A percentile compares a stretch with the other conserved stretches of the same genome.
Conservation (phyloP, 2,329 filamentous ascomycete species). For the Microdochium trichocladiopsis region DNA sequence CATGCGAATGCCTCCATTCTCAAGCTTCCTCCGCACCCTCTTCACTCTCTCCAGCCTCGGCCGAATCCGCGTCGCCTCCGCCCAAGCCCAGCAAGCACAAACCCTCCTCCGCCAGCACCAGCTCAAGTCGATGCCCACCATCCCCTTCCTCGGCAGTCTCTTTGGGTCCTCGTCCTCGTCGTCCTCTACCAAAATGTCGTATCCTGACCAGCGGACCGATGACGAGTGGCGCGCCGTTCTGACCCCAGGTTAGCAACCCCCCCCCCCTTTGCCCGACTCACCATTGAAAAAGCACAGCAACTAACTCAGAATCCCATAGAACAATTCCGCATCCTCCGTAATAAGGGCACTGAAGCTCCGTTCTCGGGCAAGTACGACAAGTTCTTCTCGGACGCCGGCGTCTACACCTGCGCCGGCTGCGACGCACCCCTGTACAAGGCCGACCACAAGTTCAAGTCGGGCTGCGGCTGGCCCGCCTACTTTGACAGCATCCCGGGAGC, state of each 20-base stretch:
- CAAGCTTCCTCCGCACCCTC: slow-evolving; percentile 36
- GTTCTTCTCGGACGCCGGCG: slow-evolving; percentile 67
- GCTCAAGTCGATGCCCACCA: slow-evolving; percentile 60
- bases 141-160: slow-evolving; percentile 71
- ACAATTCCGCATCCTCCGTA: slow-evolving; percentile 87
- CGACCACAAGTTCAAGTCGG: slow-evolving; percentile 89
- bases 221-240: slow-evolving; percentile 88
- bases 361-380: slow-evolving; percentile 81
- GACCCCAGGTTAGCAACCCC: slow-evolving; percentile 37
- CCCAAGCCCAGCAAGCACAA: slow-evolving; percentile 9
- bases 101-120: slow-evolving; percentile 2
- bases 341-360: slow-evolving; percentile 85
- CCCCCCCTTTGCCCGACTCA: background rate
- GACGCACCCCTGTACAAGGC: slow-evolving; percentile 85
- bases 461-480: slow-evolving; percentile 97
- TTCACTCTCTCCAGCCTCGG: slow-evolving; percentile 39
- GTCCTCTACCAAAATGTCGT: slow-evolving; percentile 55
- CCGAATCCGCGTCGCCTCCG: slow-evolving; percentile 22
- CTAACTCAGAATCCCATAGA: slow-evolving; percentile 42
- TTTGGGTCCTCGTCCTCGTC: slow-evolving; percentile 58
- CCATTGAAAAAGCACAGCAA: background rate
- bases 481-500: slow-evolving; percentile 92
- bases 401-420: slow-evolving; percentile 86
- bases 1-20: slow-evolving; percentile 15
- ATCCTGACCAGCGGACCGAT: slow-evolving; percentile 72